Evolutionary conservation across 2,329 filamentous ascomycete species (phyloP), one percentile per base, ranked within the genome.

Genomic region (Trichoderma oligosporum): DNA sequence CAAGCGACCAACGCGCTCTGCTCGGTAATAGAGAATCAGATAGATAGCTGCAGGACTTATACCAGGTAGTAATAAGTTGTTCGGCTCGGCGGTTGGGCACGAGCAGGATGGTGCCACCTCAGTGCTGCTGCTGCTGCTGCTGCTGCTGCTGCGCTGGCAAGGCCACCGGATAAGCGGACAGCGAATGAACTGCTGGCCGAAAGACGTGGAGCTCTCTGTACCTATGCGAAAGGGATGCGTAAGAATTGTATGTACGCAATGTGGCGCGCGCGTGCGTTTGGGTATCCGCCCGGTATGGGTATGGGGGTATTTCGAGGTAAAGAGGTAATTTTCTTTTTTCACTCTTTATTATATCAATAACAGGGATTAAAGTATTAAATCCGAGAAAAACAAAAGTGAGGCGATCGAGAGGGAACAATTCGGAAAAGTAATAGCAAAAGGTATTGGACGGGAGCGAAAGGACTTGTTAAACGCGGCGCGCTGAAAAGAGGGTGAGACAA

Each of bases 61-160:
- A 22, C n/a, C 25, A 25, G n/a, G 38, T 41, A 38, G 31, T 49
- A 29, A 6, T 27, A 18, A 29, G 49, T 44, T 38, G 44, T 53
- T 55, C 41, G 51, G 51, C 51, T 46, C 41, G 51, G 51, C 31
- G 51, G 51, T 55, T 55, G 51, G 51, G 51, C 51, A 53, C 49
- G 38, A 20, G 51, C 51, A 36, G 39, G 41, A 55, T 46, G 51
- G 51, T 55, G 51, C 51, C 51, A 55, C 51, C 51, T 55, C 51
- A 55, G 51, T 55, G 41, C 51, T 55, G 51, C 39, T 31, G 27
- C 11, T 31, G 27, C 27, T 31, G 27, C 27, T 31, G 27, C 27
- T 55, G 41, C 51, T 55, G 51, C 39, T 44, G 39, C 51, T 55
- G 41, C 41, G 51, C 51, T 55, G 51, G 51, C 51, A 55, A 55